Percentiles rank a stretch among this genome's conserved stretches.
Evolutionary conservation across 306 rosid species (phyloP).

Genomic region (Erythrophleum fordii): DNA sequence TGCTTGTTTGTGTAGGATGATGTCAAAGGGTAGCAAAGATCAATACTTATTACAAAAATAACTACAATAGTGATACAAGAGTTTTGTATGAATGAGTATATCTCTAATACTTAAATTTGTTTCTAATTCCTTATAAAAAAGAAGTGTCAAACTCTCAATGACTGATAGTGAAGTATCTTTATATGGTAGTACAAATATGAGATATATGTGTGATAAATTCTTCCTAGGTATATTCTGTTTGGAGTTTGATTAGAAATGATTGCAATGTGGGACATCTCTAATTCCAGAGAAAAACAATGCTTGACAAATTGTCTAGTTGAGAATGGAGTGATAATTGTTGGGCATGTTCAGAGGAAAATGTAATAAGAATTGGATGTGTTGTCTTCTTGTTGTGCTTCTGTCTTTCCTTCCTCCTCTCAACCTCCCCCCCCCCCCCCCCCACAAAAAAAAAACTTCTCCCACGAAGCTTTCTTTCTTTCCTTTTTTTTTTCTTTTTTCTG

Average conservation of each 20-base stretch:
- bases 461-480: slow-evolving; percentile 6
- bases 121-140: not conserved
- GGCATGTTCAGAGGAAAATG: not conserved
- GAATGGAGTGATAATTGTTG: not conserved
- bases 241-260: not conserved
- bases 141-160: not conserved
- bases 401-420: too few relatives aligned
- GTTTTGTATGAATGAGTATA: not conserved
- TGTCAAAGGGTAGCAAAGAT: slow-evolving; percentile 25
- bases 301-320: not conserved
- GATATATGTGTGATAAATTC: not conserved
- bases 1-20: slow-evolving; percentile 23
- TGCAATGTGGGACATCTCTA: not conserved
- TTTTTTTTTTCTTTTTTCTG: not conserved
- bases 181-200: not conserved
- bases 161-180: not conserved
- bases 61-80: not conserved
- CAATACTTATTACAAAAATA: slow-evolving; percentile 2
- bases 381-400: not conserved
- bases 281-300: not conserved
- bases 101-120: not conserved
- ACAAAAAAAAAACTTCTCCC: too few relatives aligned
- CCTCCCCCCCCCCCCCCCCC: too few relatives aligned
- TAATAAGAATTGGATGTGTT: not conserved
- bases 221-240: not conserved